These are phyloP conservation scores for Linnemannia hyalina DNA, from an alignment of 192 early-diverging fungal species.

Conservation along the genomic window DNA sequence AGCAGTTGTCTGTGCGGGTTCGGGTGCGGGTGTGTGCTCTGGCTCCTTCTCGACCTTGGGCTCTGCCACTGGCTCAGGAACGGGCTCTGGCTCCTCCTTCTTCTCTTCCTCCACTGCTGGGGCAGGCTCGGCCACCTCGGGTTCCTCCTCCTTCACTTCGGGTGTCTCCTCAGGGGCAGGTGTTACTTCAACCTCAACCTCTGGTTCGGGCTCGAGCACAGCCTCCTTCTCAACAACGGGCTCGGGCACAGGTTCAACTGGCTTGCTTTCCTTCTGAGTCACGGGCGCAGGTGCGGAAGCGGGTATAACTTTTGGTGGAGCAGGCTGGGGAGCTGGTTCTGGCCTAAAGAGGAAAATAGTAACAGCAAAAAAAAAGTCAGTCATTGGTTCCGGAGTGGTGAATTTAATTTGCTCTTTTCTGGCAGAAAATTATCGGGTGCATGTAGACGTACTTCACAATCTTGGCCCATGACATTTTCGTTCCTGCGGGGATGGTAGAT, in stretches of 20 bases:
- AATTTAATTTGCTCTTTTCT: background rate
- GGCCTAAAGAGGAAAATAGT: conserved; percentile 24
- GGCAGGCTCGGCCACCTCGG: conserved; percentile 36
- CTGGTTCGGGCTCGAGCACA: conserved; percentile 53
- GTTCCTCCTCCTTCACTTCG: conserved; percentile 37
- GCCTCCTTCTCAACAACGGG: conserved; percentile 47
- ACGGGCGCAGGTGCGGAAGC: conserved; percentile 43
- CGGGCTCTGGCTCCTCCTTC: conserved; percentile 19
- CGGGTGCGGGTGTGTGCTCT: conserved; percentile 19
- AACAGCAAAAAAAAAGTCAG: background rate
- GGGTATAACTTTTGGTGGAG: conserved; percentile 45
- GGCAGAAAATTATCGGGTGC: background rate
- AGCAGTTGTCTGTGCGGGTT: conserved; percentile 8
- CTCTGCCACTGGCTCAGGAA: conserved; percentile 21
- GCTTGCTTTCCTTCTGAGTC: conserved; percentile 56
- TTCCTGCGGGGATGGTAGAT: conserved; percentile 52
- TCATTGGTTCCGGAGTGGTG: background rate
- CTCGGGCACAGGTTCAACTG: conserved; percentile 39
- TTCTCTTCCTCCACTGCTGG: conserved; percentile 14
- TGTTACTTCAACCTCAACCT: conserved; percentile 41
- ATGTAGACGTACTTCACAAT: conserved; percentile 69
- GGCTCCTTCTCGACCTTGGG: conserved; percentile 38
- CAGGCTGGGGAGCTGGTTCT: conserved; percentile 63
- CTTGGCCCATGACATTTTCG: conserved; percentile 72
- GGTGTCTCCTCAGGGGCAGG: conserved; percentile 32